These are phyloP conservation scores for Pseudogymnoascus sp. DNA, from an alignment of 2,329 filamentous ascomycete species.

Conservation along the genomic window DNA sequence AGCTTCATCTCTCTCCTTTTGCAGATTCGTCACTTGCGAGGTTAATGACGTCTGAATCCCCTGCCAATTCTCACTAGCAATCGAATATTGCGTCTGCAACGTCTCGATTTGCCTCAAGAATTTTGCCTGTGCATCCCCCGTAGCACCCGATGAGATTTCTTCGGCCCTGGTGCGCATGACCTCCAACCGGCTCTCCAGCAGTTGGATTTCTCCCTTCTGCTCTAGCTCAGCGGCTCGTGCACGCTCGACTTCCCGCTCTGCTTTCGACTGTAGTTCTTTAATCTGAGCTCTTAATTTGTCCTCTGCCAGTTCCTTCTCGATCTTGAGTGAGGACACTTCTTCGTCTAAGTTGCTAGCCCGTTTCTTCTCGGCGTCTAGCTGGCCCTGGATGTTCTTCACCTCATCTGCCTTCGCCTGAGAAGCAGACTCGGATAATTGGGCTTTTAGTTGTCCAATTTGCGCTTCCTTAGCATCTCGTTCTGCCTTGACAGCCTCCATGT, in stretches of 20 bases:
- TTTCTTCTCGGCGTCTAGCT: slow-evolving; percentile 60
- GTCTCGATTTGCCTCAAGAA: slow-evolving; percentile 91
- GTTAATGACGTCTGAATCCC: slow-evolving; percentile 85
- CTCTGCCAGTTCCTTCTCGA: slow-evolving; percentile 69
- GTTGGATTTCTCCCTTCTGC: slow-evolving; percentile 67
- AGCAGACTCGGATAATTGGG: slow-evolving; percentile 61
- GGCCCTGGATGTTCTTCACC: slow-evolving; percentile 59
- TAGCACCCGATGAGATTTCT: slow-evolving; percentile 76
- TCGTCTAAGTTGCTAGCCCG: slow-evolving; percentile 50
- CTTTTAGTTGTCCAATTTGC: slow-evolving; percentile 61
- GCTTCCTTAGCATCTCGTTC: slow-evolving; percentile 59
- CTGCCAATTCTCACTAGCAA: slow-evolving; percentile 96
- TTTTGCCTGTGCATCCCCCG: slow-evolving; percentile 81
- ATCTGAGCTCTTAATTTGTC: slow-evolving; percentile 66
- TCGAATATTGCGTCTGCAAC: slow-evolving; percentile 87
- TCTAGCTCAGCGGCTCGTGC: slow-evolving; percentile 66
- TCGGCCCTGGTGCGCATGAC: slow-evolving; percentile 78
- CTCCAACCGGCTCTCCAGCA: slow-evolving; percentile 85
- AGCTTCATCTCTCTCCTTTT: slow-evolving; percentile 87
- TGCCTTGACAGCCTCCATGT: slow-evolving; percentile 54
- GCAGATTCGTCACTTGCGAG: slow-evolving; percentile 67
- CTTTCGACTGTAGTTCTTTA: slow-evolving; percentile 66
- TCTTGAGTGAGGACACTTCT: slow-evolving; percentile 56
- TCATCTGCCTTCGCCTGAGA: slow-evolving; percentile 63
- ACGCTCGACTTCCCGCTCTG: slow-evolving; percentile 66